Conservation (phyloP, 2,329 filamentous ascomycete genomes). For the Aaosphaeria pasadenensis region DNA sequence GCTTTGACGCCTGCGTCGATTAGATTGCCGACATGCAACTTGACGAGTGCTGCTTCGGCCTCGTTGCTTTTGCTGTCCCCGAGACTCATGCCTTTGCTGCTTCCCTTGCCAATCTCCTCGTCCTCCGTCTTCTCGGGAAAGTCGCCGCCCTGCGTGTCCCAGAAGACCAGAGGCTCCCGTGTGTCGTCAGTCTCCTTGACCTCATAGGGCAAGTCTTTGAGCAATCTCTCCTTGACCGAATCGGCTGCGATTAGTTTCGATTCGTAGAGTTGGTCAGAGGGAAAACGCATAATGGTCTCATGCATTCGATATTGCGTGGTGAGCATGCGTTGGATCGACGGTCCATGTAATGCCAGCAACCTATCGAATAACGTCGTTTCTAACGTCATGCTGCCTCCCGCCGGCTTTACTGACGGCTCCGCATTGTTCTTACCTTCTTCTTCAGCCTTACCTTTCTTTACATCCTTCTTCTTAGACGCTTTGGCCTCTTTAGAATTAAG, state of each 20-base stretch:
- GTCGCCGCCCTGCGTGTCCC: conserved; percentile 92
- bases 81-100: conserved; percentile 50
- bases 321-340: conserved; percentile 86
- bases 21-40: conserved; percentile 70
- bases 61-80: conserved; percentile 88
- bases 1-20: conserved; percentile 76
- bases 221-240: conserved; percentile 68
- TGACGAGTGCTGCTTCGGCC: conserved; percentile 80
- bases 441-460: conserved; percentile 24
- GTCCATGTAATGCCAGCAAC: conserved; percentile 75
- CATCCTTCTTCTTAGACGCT: conserved; percentile 29
- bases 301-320: conserved; percentile 99
- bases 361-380: conserved; percentile 94
- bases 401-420: conserved; percentile 18
- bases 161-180: conserved; percentile 82
- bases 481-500: conserved; percentile 45
- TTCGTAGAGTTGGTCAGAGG: conserved; percentile 84
- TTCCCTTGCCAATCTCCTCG: conserved; percentile 54
- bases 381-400: conserved; percentile 55
- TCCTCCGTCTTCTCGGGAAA: conserved; percentile 82
- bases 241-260: conserved; percentile 77
- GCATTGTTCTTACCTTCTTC: conserved; percentile 33
- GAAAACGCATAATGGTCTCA: conserved; percentile 90
- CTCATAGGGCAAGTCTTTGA: conserved; percentile 74
- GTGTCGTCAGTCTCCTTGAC: conserved; percentile 84